Evolutionary conservation across 306 rosid genomes (phyloP).

Genomic region (Sechiopsis laciniata): DNA sequence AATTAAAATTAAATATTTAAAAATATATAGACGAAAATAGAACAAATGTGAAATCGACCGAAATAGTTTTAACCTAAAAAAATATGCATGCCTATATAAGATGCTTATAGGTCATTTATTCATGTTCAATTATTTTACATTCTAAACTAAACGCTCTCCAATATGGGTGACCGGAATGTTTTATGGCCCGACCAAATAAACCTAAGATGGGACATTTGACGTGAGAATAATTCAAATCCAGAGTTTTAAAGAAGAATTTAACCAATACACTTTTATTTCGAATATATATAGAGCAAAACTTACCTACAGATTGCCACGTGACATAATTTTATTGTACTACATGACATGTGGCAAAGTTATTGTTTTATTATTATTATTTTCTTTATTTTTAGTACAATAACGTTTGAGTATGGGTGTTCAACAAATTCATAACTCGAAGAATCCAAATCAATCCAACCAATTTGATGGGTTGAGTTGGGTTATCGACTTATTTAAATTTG

Average conservation of each 20-base stretch:
- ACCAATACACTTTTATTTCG: not conserved
- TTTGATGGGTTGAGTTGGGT: too few species aligned
- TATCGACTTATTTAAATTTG: too few species aligned
- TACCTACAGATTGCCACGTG: too few species aligned
- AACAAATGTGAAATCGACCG: too few species aligned
- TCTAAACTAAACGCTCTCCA: not conserved
- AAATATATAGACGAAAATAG: not conserved
- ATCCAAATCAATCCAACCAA: too few species aligned
- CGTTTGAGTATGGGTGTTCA: too few species aligned
- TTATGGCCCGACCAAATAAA: not conserved
- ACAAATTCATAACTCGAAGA: too few species aligned
- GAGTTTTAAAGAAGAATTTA: not conserved
- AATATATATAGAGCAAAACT: not conserved
- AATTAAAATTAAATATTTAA: too few species aligned
- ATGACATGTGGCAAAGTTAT: too few species aligned
- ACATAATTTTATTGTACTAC: too few species aligned
- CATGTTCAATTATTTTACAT: not conserved
- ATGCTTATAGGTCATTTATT: not conserved
- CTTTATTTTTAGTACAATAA: too few species aligned
- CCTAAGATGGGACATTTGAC: not conserved
- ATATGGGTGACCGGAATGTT: slow-evolving; percentile 9
- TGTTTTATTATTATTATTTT: too few species aligned
- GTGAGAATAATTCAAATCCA: not conserved
- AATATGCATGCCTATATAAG: not conserved
- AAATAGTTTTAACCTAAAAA: not conserved